Evolutionary conservation across 495 filamentous ascomycete species (phyloP), one percentile per base, ranked within the genome.

Genomic region (Pseudevernia furfuracea): DNA sequence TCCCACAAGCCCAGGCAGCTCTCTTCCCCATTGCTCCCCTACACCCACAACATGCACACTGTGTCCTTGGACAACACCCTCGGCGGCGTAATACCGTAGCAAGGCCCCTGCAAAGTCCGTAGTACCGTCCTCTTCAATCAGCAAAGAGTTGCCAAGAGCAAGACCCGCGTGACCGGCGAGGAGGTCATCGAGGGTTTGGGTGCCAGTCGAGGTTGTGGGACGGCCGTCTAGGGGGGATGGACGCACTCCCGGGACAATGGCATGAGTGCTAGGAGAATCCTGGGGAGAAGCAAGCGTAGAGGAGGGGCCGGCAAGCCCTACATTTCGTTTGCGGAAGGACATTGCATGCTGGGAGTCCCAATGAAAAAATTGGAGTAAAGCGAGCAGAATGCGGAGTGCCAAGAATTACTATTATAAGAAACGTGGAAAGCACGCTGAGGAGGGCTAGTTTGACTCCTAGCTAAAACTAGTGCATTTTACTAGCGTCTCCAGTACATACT

Each of bases 11-110:
- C 87, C 93, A 15, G 94, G 94, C 25, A 97, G 80, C 67, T 90
- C 90, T 61, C 89, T 78, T 37, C 83, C 84, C 94, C 94, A 97
- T 62, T 79, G 79, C 46, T 92, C 87, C 12, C 84, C 84, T 60
- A 89, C 78, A 30, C 91, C 93, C 28, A 97, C 80, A 17, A 93
- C 85, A 73, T 95, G 92, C 48, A 97, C 84, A 60, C 85, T 82
- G 64, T 98, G 94, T 11, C 91, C 92, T 72, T 98, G 95, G 21
- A 96, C 84, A 5, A 97, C 82, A 0, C 94, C 94, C 75, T 98
- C 92, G 1, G 93, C 92, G 2, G 90, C 95, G 77, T 91, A 97
- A 71, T 92, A 96, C 55, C 89, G 81, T 25, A 97, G 78, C 65
- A 98, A 79, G 60, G 87, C 81, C 1, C 91, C 91, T 0, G 89